Evolutionary conservation across 1,284 basidiomycete species (phyloP), one percentile per base, ranked within the genome.

Genomic region (Heterobasidion annosum): DNA sequence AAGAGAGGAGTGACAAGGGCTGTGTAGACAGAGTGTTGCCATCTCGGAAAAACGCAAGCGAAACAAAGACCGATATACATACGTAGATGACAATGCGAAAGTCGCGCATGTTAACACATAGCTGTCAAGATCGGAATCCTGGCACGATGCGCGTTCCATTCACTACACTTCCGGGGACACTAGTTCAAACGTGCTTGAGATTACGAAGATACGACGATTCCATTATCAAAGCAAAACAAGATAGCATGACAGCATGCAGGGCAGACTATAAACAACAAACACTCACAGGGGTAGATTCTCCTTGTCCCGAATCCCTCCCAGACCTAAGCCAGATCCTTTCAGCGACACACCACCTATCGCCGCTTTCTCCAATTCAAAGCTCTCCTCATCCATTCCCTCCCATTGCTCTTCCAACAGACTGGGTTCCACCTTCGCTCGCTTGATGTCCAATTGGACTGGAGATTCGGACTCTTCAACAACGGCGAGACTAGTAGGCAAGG

Each of bases 1-100:
- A 95, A 74, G 8, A 95, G 73, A 0, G 94, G 94, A 0, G 91
- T 57, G 18, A 88, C 78, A 9, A 94, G 78, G 2, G n/a, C n/a
- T n/a, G n/a, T n/a, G n/a, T n/a, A n/a, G n/a, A n/a, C n/a, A n/a
- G n/a, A n/a, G n/a, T n/a, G n/a, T n/a, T 25, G 25, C 25, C 3
- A 4, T 25, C 25, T 25, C 25, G 25, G 25, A 5, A 25, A 25
- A 25, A 4, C 25, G 3, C 25, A 25, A 25, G 25, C 25, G 25
- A 2, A 25, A 25, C 25, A n/a, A n/a, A n/a, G 25, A 25, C 25
- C 5, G 25, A 25, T 25, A 25, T 25, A 5, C 25, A 4, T 25
- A 25, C 25, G 4, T 25, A 18, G 18, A 18, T 18, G 18, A 18
- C 25, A 25, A 25, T 25, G 25, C 25, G 25, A 25, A 25, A 25